These are phyloP conservation scores for Basidiobolus meristosporus DNA, from an alignment of 371 early-diverging fungal species.

Conservation along the genomic window DNA sequence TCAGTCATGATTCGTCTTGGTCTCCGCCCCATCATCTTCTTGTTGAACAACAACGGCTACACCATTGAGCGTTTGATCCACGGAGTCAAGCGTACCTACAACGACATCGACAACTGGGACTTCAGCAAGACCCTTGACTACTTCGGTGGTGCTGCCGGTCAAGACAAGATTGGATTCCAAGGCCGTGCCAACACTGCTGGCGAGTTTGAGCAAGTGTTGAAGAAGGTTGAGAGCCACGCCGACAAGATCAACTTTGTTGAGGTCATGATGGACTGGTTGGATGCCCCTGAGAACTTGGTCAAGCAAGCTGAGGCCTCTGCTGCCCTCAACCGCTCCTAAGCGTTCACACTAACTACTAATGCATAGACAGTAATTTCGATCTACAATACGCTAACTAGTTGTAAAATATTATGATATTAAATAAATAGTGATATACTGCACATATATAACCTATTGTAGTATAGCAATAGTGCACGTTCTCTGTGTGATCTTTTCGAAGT, in stretches of 20 bases:
- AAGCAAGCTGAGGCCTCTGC: too few relatives aligned
- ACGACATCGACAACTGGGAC: constrained; percentile 21
- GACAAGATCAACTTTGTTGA: constrained; percentile 1
- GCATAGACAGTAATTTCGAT: too few relatives aligned
- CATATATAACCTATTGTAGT: too few relatives aligned
- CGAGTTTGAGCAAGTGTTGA: neutral
- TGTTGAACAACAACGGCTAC: constrained; percentile 29
- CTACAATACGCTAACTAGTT: too few relatives aligned
- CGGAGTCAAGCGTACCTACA: constrained; percentile 18
- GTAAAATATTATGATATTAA: too few relatives aligned
- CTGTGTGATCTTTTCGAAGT: too few relatives aligned
- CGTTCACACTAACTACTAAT: too few relatives aligned
- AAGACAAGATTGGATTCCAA: too few relatives aligned
- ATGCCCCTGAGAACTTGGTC: constrained; percentile 1
- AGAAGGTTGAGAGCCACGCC: neutral
- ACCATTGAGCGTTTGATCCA: constrained; percentile 24
- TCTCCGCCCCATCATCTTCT: constrained; percentile 17
- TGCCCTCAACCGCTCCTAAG: too few relatives aligned
- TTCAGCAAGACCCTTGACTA: constrained; percentile 17
- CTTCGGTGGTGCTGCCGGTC: constrained; percentile 13
- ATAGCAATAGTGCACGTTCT: too few relatives aligned
- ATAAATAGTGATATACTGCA: too few relatives aligned
- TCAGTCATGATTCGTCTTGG: constrained; percentile 24
- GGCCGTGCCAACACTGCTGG: too few relatives aligned
- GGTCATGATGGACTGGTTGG: constrained; percentile 1